A percentile compares a stretch with the other conserved stretches of the same genome.
Evolutionary conservation across 148 eudicot species (phyloP).

Genomic region (Rhododendron ferrugineum): DNA sequence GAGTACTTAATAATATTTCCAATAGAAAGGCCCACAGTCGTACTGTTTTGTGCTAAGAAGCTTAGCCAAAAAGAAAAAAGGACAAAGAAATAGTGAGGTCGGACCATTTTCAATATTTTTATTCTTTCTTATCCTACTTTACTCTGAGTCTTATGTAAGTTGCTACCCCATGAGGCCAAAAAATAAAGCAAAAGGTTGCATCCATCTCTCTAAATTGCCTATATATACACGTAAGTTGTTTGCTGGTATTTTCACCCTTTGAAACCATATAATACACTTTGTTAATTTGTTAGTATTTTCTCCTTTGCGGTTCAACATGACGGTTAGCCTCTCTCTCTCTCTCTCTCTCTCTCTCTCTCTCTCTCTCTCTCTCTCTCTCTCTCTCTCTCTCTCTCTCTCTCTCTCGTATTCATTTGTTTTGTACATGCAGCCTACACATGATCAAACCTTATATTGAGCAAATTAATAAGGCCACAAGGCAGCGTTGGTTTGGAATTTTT

Average conservation of each 20-base stretch:
- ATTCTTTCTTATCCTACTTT: slow-evolving; percentile 9
- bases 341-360: no score
- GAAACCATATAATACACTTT: not conserved
- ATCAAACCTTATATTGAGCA: not conserved
- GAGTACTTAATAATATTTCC: not conserved
- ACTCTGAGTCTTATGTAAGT: no score
- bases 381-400: no score
- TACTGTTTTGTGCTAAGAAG: not conserved
- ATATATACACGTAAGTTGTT: not conserved
- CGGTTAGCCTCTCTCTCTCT: slow-evolving; percentile 2
- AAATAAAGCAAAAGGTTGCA: not conserved
- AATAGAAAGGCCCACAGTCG: not conserved
- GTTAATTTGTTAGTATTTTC: not conserved
- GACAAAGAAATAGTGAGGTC: not conserved
- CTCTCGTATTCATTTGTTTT: not conserved
- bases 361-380: not conserved
- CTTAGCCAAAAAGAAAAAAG: no score
- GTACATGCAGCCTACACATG: not conserved
- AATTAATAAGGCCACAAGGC: not conserved
- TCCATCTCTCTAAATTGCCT: not conserved
- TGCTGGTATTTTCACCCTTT: not conserved
- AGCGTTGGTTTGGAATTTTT: not conserved
- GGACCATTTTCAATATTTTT: slow-evolving; percentile 3
- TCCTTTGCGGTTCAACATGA: not conserved
- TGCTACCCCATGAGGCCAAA: not conserved